Conservation (phyloP, 2,329 filamentous ascomycete genomes). For the Zymoseptoria brevis region DNA sequence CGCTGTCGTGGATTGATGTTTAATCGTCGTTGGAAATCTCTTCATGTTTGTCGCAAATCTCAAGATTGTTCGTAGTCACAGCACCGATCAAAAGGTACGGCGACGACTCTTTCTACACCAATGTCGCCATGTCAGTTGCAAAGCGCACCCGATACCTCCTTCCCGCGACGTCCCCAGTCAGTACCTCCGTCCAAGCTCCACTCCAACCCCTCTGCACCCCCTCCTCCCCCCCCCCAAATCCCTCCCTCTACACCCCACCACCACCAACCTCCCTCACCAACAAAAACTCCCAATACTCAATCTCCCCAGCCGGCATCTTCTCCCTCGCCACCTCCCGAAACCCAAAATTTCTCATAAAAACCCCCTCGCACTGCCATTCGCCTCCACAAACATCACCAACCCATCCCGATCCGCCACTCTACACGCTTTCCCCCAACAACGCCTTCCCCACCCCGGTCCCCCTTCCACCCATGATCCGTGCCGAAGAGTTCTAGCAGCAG, state of each 20-base stretch:
- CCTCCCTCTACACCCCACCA: not conserved
- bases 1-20: no score
- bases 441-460: constrained; percentile 15
- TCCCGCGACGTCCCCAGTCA: no score
- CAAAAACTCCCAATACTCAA: not conserved
- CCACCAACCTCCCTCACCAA: not conserved
- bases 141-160: no score
- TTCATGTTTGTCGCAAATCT: no score
- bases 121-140: no score
- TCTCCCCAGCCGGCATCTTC: not conserved
- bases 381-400: constrained; percentile 18
- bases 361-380: constrained; percentile 15
- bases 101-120: no score
- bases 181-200: no score
- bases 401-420: constrained; percentile 16
- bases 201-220: no score
- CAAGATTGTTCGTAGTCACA: no score
- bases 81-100: no score
- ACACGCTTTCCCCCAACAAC: constrained; percentile 17
- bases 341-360: constrained; percentile 14
- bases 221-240: no score
- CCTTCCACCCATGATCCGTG: constrained; percentile 18
- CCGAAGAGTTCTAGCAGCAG: constrained; percentile 19
- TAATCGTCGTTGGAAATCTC: no score
- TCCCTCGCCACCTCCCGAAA: not conserved